phyloP scores from a whole-genome alignment of 768 basidiomycete genomes.

The Trichaptum fuscoviolaceum region DNA sequence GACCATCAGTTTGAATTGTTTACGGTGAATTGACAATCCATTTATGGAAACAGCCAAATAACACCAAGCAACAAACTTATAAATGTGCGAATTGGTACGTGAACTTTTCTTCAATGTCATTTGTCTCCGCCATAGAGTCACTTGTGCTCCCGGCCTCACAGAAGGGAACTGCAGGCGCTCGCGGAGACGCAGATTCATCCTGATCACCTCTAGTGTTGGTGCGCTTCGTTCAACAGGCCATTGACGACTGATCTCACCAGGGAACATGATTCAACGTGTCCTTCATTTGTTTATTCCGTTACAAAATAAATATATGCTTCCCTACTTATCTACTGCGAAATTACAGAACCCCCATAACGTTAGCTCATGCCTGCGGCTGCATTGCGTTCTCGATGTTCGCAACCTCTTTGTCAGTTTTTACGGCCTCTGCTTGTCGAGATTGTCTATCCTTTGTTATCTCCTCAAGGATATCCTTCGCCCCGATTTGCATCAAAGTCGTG shows the following conservation, averaged over 20 bases:
- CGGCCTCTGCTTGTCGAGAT: slow-evolving; percentile 35
- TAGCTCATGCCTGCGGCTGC: slow-evolving; percentile 5
- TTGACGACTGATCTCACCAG: background rate
- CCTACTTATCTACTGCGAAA: background rate
- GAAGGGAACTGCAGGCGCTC: slow-evolving; percentile 59
- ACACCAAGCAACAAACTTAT: slow-evolving; percentile 26
- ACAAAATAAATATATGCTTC: background rate
- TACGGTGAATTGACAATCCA: slow-evolving; percentile 7
- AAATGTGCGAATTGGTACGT: slow-evolving; percentile 23
- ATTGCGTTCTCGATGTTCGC: slow-evolving; percentile 12
- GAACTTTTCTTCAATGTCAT: slow-evolving; percentile 28
- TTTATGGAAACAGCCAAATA: slow-evolving; percentile 26
- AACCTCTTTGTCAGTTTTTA: slow-evolving; percentile 28
- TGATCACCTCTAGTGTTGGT: slow-evolving; percentile 1
- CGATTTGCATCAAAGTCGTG: slow-evolving; percentile 52
- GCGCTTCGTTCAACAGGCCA: background rate
- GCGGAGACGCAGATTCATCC: slow-evolving; percentile 52
- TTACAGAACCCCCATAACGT: background rate
- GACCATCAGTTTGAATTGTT: too few species aligned
- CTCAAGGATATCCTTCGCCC: slow-evolving; percentile 76
- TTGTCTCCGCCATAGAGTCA: slow-evolving; percentile 68
- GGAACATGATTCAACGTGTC: background rate
- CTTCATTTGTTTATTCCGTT: background rate
- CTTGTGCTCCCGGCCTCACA: slow-evolving; percentile 39
- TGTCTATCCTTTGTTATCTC: slow-evolving; percentile 72